Evolutionary conservation across 2,329 filamentous ascomycete genomes (phyloP), one percentile per base, ranked within the genome.

Genomic region (Diplodia sapinea): DNA sequence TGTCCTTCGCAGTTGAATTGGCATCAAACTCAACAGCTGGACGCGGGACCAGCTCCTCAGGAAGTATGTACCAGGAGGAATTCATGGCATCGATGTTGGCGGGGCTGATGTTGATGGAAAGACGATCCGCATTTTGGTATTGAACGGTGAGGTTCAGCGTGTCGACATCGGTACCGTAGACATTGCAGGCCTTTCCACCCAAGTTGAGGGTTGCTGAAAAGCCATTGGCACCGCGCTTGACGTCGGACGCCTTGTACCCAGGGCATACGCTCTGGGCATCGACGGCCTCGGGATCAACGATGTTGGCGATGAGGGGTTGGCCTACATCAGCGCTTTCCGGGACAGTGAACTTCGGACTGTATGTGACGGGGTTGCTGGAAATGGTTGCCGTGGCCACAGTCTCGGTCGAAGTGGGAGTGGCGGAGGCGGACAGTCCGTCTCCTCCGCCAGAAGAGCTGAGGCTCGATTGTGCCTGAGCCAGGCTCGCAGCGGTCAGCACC

Each of bases 161-260:
- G 29, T 88, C 83, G 33, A 96, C 81, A 74, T 96, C 93, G 8
- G 84, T 89, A 0, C 93, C 92, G 70, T 94, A 96, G 26, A 88
- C 86, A 77, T 94, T 91, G 81, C 92, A 88, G 36, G 85, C 75
- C 26, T 80, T 71, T 3, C 86, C 87, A 47, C 85, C 85, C 65
- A 88, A 74, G 0, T 72, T 79, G 71, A 88, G 73, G 4, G 78
- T 81, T 8, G 86, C 87, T 2, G 79, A 83, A 63, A 88, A 79
- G 3, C 86, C 86, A 68, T 77, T 74, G 4, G 76, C 71, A 13
- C 78, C 82, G 29, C 82, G 76, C 51, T 81, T 71, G 12, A 88
- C 79, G 69, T 83, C 78, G 2, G 80, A 83, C 2, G 85, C 86
- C 65, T 76, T 85, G 74, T 88, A 89, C 0, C 87, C 86, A 2